A percentile compares a stretch with the other conserved stretches of the same genome.
phyloP scores from a whole-genome alignment of 2,329 filamentous ascomycete species.

The Cercospora zeae-maydis region DNA sequence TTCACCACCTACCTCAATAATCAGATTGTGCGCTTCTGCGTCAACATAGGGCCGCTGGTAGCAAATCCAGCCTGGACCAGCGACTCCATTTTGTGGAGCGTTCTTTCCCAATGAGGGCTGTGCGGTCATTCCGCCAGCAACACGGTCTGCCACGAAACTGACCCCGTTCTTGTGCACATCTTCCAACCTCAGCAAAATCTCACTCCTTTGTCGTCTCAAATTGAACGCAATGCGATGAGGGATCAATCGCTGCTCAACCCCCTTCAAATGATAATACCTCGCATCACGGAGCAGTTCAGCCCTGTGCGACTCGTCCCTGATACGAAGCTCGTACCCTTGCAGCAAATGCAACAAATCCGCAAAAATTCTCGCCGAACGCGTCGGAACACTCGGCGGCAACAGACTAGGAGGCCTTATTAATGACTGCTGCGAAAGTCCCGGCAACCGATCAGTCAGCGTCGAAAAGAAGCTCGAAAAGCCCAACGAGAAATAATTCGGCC shows the following conservation, averaged over 20 bases:
- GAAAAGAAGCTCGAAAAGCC: slow-evolving; percentile 88
- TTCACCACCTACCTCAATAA: slow-evolving; percentile 75
- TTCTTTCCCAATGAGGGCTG: slow-evolving; percentile 27
- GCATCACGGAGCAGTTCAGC: slow-evolving; percentile 77
- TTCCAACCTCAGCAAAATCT: slow-evolving; percentile 76
- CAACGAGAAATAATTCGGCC: slow-evolving; percentile 92
- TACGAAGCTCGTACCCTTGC: slow-evolving; percentile 76
- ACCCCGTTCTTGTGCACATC: slow-evolving; percentile 88
- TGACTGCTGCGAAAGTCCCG: slow-evolving; percentile 72
- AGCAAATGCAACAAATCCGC: slow-evolving; percentile 76
- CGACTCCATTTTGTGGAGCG: background rate
- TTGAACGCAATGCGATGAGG: slow-evolving; percentile 75
- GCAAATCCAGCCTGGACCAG: slow-evolving; percentile 57
- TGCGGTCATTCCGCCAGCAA: background rate
- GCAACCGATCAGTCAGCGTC: slow-evolving; percentile 74
- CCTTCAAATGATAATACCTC: slow-evolving; percentile 89
- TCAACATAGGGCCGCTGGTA: slow-evolving; percentile 88
- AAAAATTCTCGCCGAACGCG: slow-evolving; percentile 79
- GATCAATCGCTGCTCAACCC: slow-evolving; percentile 82
- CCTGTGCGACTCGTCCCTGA: slow-evolving; percentile 73
- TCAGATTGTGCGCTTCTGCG: slow-evolving; percentile 65
- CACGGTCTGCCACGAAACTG: slow-evolving; percentile 55
- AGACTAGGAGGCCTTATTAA: slow-evolving; percentile 86
- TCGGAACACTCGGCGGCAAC: slow-evolving; percentile 73
- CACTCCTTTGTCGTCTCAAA: slow-evolving; percentile 60